Percentiles rank a stretch among this genome's conserved stretches.
Evolutionary conservation across 2,329 filamentous ascomycete genomes (phyloP).

Genomic region (Paramyrothecium sp.): DNA sequence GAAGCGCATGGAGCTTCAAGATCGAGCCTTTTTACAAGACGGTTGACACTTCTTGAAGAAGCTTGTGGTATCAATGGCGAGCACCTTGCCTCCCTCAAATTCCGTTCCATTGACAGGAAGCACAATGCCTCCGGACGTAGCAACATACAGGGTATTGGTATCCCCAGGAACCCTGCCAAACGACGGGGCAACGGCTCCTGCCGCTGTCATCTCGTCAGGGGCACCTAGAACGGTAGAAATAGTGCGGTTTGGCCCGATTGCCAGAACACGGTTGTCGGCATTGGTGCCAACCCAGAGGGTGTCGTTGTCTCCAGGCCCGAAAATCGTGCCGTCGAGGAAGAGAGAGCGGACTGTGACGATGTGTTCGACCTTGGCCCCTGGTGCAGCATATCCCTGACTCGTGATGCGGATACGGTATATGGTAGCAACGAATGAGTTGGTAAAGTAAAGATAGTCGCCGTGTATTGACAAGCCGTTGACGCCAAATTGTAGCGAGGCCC

Average conservation of each 20-base stretch:
- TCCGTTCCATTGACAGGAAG: too few species aligned
- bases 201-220: background rate
- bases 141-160: constrained; percentile 4
- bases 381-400: background rate
- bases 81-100: too few species aligned
- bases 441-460: constrained; percentile 42
- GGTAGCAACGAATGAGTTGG: constrained; percentile 40
- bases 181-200: background rate
- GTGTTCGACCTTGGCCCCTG: constrained; percentile 7
- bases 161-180: constrained; percentile 3
- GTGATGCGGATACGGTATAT: constrained; percentile 14
- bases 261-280: constrained; percentile 8
- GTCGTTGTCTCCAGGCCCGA: constrained; percentile 5
- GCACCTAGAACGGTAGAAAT: background rate
- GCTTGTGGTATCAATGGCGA: background rate
- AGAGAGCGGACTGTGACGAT: constrained; percentile 6
- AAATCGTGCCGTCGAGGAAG: constrained; percentile 17
- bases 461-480: constrained; percentile 38
- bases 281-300: constrained; percentile 14
- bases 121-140: background rate
- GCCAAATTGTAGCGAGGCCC: constrained; percentile 22
- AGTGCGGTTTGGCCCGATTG: constrained; percentile 4
- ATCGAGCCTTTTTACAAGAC: too few species aligned
- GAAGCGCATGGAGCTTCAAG: too few species aligned
- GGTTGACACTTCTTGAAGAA: constrained; percentile 21